These are phyloP conservation scores for Neurospora sp. DNA, from an alignment of 495 filamentous ascomycete genomes.

Conservation along the genomic window DNA sequence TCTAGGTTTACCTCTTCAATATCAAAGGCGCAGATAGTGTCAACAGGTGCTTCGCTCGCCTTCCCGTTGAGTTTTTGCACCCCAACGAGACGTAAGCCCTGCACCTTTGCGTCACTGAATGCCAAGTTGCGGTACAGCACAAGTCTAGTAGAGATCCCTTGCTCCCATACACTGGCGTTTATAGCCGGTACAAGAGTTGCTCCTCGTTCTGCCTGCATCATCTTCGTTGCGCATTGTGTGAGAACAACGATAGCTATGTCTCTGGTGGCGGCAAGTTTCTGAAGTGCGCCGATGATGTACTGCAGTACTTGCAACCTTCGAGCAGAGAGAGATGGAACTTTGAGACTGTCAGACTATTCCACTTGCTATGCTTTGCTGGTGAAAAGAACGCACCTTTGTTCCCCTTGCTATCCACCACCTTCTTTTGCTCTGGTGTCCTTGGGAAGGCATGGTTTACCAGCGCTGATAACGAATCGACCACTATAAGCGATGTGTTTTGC, in stretches of 20 bases:
- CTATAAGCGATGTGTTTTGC: slow-evolving; percentile 48
- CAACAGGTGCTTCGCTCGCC: slow-evolving; percentile 10
- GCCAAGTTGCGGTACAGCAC: slow-evolving; percentile 61
- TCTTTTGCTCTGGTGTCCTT: slow-evolving; percentile 18
- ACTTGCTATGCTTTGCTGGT: neutral
- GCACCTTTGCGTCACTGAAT: slow-evolving; percentile 15
- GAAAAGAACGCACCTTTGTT: slow-evolving; percentile 12
- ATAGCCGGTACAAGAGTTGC: slow-evolving; percentile 66
- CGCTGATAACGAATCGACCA: slow-evolving; percentile 67
- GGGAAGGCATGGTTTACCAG: slow-evolving; percentile 68
- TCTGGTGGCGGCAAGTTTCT: slow-evolving; percentile 57
- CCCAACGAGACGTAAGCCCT: slow-evolving; percentile 27
- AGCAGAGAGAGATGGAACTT: slow-evolving; percentile 24
- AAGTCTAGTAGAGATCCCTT: slow-evolving; percentile 52
- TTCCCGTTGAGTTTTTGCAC: slow-evolving; percentile 38
- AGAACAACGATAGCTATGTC: slow-evolving; percentile 59
- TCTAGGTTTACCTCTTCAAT: slow-evolving; percentile 26
- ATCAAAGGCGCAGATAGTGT: slow-evolving; percentile 28
- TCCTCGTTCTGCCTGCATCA: slow-evolving; percentile 46
- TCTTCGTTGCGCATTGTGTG: slow-evolving; percentile 62
- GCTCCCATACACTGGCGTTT: slow-evolving; percentile 60
- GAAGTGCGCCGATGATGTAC: slow-evolving; percentile 39
- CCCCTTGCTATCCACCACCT: slow-evolving; percentile 10
- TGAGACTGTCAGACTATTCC: neutral
- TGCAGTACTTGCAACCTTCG: slow-evolving; percentile 36